These are phyloP conservation scores for Torulaspora microellipsoides DNA, from an alignment of 805 yeast species.

Conservation along the genomic window DNA sequence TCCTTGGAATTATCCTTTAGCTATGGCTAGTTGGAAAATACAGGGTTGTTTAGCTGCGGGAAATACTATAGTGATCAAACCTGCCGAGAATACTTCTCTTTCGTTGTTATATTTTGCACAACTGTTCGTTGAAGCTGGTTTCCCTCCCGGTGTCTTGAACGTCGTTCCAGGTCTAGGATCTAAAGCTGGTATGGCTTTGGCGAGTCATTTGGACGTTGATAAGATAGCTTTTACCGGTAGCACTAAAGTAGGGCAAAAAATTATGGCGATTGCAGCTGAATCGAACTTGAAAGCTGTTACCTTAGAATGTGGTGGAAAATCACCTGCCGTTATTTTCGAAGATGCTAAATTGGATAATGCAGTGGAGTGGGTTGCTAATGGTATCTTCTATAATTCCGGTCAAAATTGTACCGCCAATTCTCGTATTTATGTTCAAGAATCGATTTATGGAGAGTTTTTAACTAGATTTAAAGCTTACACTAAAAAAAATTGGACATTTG, in stretches of 20 bases:
- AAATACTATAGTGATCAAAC: slow-evolving; percentile 40
- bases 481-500: slow-evolving; percentile 49
- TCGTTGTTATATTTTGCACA: slow-evolving; percentile 39
- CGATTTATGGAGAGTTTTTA: slow-evolving; percentile 45
- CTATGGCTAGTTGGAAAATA: slow-evolving; percentile 46
- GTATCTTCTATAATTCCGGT: slow-evolving; percentile 54
- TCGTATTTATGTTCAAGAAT: slow-evolving; percentile 49
- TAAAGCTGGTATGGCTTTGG: slow-evolving; percentile 39
- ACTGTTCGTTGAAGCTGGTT: slow-evolving; percentile 38
- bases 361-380: slow-evolving; percentile 43
- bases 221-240: slow-evolving; percentile 50
- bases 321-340: slow-evolving; percentile 41
- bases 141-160: slow-evolving; percentile 45
- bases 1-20: slow-evolving; percentile 47
- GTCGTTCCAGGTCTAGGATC: slow-evolving; percentile 40
- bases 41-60: slow-evolving; percentile 49
- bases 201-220: slow-evolving; percentile 39
- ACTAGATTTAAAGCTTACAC: slow-evolving; percentile 34
- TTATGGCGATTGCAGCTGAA: slow-evolving; percentile 36
- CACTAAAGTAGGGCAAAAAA: slow-evolving; percentile 40
- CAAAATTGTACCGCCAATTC: slow-evolving; percentile 60
- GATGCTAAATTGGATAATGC: slow-evolving; percentile 42
- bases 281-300: slow-evolving; percentile 42
- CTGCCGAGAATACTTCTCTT: slow-evolving; percentile 44
- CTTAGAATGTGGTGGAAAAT: slow-evolving; percentile 45